Evolutionary conservation across 2,329 filamentous ascomycete species (phyloP), one percentile per base, ranked within the genome.

Genomic region (Trichocomaceae sp.): DNA sequence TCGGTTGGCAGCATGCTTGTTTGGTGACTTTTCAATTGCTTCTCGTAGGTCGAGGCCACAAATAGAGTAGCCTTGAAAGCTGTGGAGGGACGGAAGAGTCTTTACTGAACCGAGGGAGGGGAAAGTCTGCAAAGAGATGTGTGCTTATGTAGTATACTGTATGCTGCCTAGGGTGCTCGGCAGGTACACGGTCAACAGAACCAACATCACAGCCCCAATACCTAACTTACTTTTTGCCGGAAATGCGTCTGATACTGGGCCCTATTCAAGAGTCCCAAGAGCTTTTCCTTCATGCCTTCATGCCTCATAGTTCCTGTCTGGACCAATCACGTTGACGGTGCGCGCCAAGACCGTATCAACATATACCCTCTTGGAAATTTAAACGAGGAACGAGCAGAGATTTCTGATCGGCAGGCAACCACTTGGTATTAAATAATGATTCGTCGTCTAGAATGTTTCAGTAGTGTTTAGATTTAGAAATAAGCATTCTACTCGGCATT

Each of bases 1-100:
- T 35, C 2, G 33, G 31, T 41, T 17, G 54, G 29, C 5, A 55
- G 49, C 54, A 55, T 55, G 19, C 2, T 51, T 23, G 5, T 23
- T 50, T 3, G 3, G 20, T 8, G 8, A 19, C 1, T 17, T 17
- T 42, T 42, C 8, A 41, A 41, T 2, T 2, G 29, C 12, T 33
- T 33, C 4, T 35, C 2, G 10, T 15, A 35, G 31, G 13, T 15
- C 2, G 31, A 35, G n/a, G n/a, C n/a, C n/a, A n/a, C n/a, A n/a
- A n/a, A n/a, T n/a, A n/a, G n/a, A n/a, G n/a, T n/a, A n/a, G n/a
- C n/a, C n/a, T n/a, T n/a, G 29, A 33, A 33, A 9, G 8, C 29
- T 33, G 29, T 9, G 6, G 29, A 33, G 12, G 4, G 8, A 33
- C 10, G 8, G 12, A 5, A 9, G 10, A 9, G 6, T 33, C 2